These are phyloP conservation scores for Lentinus brumalis DNA, from an alignment of 768 basidiomycete genomes.

Conservation along the genomic window DNA sequence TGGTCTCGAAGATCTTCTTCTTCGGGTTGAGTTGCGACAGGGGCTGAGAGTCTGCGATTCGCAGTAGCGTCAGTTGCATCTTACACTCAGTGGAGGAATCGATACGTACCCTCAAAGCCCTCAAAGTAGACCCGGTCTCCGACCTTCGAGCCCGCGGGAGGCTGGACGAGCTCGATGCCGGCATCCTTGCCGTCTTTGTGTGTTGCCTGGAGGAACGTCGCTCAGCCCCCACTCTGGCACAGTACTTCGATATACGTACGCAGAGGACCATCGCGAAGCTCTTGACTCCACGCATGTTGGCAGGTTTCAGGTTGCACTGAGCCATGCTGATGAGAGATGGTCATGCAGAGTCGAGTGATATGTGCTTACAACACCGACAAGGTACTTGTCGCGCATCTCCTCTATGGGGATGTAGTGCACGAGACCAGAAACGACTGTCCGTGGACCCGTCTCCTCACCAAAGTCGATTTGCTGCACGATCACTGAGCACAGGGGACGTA, in stretches of 20 bases:
- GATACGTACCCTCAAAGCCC: constrained; percentile 75
- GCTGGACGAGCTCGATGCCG: constrained; percentile 90
- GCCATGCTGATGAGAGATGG: not conserved
- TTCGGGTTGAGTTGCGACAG: constrained; percentile 93
- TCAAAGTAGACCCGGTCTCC: constrained; percentile 97
- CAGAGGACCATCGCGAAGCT: constrained; percentile 98
- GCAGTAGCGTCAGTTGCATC: not conserved
- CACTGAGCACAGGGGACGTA: no score
- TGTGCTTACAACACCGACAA: constrained; percentile 75
- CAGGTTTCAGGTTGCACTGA: constrained; percentile 93
- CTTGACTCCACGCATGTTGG: constrained; percentile 95
- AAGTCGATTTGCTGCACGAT: constrained; percentile 85
- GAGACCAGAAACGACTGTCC: constrained; percentile 95
- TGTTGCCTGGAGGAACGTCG: constrained; percentile 72
- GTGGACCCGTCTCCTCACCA: constrained; percentile 91
- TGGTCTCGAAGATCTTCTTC: constrained; percentile 98
- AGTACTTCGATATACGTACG: no score
- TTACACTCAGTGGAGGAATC: not conserved
- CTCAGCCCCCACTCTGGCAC: no score
- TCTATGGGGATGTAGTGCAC: constrained; percentile 97
- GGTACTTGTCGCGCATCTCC: constrained; percentile 80
- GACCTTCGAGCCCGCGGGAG: constrained; percentile 82
- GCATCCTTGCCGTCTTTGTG: constrained; percentile 88
- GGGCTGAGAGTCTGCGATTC: constrained; percentile 55
- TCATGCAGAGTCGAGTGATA: not conserved